Conservation (phyloP, 257 asterid genomes). For the Nicotiana tomentosiformis region DNA sequence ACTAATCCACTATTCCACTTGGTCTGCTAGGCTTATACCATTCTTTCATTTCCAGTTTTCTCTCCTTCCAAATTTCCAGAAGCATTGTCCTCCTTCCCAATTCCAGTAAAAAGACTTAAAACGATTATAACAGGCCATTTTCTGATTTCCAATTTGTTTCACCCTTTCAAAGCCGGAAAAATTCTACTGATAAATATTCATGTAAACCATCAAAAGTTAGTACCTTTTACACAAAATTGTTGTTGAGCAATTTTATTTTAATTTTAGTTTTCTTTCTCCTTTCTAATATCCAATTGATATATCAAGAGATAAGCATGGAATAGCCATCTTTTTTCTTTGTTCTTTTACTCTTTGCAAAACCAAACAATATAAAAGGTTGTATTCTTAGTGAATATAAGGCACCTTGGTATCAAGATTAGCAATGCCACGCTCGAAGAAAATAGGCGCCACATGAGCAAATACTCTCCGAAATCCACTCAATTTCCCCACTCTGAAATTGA, state of each 20-base stretch:
- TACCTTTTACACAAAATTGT: background rate
- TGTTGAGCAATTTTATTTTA: background rate
- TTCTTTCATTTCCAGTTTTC: background rate
- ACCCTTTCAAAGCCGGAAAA: background rate
- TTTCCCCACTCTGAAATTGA: constrained; percentile 77
- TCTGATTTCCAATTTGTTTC: background rate
- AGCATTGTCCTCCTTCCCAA: background rate
- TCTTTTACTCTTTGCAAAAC: background rate
- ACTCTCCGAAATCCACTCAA: constrained; percentile 84
- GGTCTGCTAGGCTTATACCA: background rate
- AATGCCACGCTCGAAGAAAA: constrained; percentile 86
- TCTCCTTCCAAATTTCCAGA: background rate
- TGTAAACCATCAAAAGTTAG: background rate
- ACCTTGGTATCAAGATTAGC: constrained; percentile 94
- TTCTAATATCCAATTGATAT: background rate
- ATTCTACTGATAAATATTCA: background rate
- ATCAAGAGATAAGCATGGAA: background rate
- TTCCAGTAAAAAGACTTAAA: background rate
- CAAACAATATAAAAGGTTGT: background rate
- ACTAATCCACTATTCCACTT: background rate
- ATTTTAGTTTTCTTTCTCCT: background rate
- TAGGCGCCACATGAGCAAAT: constrained; percentile 89
- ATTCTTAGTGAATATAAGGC: background rate
- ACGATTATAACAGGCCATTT: background rate
- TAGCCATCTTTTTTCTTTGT: background rate